Evolutionary conservation across 257 asterid genomes (phyloP).

Genomic region (Thymus quinquecostatus): DNA sequence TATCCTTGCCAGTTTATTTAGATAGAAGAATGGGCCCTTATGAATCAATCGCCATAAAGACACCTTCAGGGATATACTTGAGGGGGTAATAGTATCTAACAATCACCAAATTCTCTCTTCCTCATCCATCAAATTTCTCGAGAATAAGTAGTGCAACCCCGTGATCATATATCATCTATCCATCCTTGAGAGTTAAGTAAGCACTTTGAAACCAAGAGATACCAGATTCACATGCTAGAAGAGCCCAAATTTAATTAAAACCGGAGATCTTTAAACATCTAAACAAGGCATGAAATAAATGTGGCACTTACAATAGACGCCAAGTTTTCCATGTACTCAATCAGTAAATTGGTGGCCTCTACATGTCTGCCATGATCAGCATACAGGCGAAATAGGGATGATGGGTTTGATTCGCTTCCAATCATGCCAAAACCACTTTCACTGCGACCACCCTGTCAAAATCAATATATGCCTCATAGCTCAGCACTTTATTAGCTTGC

Average conservation of each 20-base stretch:
- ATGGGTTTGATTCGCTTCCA: constrained; percentile 80
- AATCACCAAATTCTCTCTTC: neutral
- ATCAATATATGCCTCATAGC: neutral
- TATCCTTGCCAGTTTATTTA: too few relatives aligned
- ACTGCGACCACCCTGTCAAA: constrained; percentile 57
- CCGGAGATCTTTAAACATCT: constrained; percentile 10
- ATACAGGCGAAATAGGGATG: constrained; percentile 77
- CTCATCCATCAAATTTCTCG: constrained; percentile 4
- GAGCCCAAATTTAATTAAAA: constrained; percentile 21
- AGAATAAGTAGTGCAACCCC: neutral
- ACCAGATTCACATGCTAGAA: constrained; percentile 11
- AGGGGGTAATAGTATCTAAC: neutral
- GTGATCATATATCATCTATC: neutral
- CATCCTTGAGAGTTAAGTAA: neutral
- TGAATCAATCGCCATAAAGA: neutral
- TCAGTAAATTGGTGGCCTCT: constrained; percentile 83
- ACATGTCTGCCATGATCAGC: constrained; percentile 81
- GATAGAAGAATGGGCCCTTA: neutral
- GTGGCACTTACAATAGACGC: constrained; percentile 62
- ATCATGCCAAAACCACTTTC: constrained; percentile 80
- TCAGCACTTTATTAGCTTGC: too few relatives aligned
- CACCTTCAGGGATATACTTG: constrained; percentile 2
- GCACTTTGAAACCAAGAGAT: neutral
- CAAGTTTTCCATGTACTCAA: constrained; percentile 73
- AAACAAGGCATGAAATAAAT: constrained; percentile 20